These are phyloP conservation scores for Pseudogymnoascus pannorum DNA, from an alignment of 2,329 filamentous ascomycete genomes.

Conservation along the genomic window DNA sequence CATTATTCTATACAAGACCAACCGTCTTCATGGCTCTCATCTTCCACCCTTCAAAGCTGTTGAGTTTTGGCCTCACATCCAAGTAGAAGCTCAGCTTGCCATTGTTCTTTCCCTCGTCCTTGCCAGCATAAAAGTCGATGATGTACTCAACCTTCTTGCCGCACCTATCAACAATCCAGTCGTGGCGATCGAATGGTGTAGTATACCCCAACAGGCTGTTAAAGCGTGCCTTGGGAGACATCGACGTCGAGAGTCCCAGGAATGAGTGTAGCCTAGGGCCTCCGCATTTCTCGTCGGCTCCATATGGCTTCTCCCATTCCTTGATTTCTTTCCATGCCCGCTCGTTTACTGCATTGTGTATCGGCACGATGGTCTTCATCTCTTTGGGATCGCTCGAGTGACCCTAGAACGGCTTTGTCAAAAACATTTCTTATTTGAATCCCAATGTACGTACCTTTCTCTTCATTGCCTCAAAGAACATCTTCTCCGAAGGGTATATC, in stretches of 20 bases:
- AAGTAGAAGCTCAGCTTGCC: conserved; percentile 55
- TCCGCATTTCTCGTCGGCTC: conserved; percentile 54
- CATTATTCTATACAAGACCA: conserved; percentile 39
- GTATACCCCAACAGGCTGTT: conserved; percentile 85
- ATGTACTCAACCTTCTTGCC: conserved; percentile 84
- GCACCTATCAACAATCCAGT: conserved; percentile 94
- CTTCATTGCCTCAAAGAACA: conserved; percentile 97
- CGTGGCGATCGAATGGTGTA: conserved; percentile 88
- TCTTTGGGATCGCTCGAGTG: conserved; percentile 63
- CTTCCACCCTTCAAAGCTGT: conserved; percentile 59
- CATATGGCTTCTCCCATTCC: conserved; percentile 71
- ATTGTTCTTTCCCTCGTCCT: conserved; percentile 32
- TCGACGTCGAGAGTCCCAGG: conserved; percentile 57
- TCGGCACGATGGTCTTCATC: conserved; percentile 89
- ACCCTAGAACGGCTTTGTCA: conserved; percentile 32
- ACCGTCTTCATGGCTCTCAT: conserved; percentile 50
- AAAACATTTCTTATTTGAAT: background rate
- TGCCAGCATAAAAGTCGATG: conserved; percentile 93
- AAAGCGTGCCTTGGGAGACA: conserved; percentile 77
- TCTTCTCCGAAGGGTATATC: conserved; percentile 93
- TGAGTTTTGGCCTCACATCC: conserved; percentile 62
- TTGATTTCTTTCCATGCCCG: conserved; percentile 89
- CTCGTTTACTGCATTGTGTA: conserved; percentile 98
- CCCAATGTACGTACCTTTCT: conserved; percentile 49
- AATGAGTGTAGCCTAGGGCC: conserved; percentile 82